Evolutionary conservation across 192 early-diverging fungal genomes (phyloP).

Genomic region (Allomyces javanicus): DNA sequence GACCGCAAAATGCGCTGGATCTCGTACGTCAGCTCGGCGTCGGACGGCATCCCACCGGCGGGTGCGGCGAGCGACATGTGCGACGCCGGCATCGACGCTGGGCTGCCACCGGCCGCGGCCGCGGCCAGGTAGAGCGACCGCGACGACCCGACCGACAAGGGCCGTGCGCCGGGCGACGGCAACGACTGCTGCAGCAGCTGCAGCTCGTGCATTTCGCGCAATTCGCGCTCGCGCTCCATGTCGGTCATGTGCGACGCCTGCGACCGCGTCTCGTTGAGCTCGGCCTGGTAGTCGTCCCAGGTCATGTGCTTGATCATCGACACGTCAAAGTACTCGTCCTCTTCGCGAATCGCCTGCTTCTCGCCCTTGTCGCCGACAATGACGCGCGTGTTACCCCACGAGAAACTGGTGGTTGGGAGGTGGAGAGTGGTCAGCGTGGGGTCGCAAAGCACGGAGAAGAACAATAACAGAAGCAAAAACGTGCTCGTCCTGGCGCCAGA

Average conservation of each 20-base stretch:
- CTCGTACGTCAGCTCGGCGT: slow-evolving; percentile 52
- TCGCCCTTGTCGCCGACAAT: slow-evolving; percentile 49
- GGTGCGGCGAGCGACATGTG: not conserved
- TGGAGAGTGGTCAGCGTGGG: not conserved
- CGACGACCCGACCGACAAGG: not conserved
- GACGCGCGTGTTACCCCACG: slow-evolving; percentile 90
- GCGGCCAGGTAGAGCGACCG: not conserved
- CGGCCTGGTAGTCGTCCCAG: slow-evolving; percentile 74
- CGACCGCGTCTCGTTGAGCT: slow-evolving; percentile 38
- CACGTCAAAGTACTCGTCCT: slow-evolving; percentile 70
- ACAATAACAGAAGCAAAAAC: slow-evolving; percentile 8
- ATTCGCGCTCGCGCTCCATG: not conserved
- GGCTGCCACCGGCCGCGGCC: not conserved
- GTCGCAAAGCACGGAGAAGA: slow-evolving; percentile 44
- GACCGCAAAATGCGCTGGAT: slow-evolving; percentile 49
- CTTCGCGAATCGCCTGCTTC: slow-evolving; percentile 38
- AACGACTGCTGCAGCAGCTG: not conserved
- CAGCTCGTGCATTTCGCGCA: slow-evolving; percentile 1
- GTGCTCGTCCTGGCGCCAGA: slow-evolving; percentile 97
- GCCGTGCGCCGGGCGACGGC: not conserved
- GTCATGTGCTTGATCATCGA: slow-evolving; percentile 62
- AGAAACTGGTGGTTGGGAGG: slow-evolving; percentile 48
- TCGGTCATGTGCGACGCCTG: not conserved
- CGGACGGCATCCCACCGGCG: slow-evolving; percentile 28
- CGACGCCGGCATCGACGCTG: not conserved